phyloP scores from a whole-genome alignment of 345 rosid species.

The Heritiera fomes region DNA sequence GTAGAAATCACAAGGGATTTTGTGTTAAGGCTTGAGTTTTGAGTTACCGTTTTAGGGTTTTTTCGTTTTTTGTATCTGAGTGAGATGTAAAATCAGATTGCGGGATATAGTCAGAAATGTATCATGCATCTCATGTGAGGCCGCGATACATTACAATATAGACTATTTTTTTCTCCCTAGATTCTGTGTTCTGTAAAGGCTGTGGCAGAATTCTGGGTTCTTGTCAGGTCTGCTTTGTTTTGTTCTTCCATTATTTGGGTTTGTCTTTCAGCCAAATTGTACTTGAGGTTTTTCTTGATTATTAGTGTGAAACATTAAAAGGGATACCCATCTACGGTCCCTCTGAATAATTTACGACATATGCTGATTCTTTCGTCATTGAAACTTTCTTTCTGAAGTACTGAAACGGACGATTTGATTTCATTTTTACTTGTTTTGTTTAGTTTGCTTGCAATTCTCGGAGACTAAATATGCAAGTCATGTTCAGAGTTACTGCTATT shows the following conservation, averaged over 20 bases:
- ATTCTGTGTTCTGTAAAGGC: slow-evolving; percentile 35
- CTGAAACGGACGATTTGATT: slow-evolving; percentile 18
- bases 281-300: slow-evolving; percentile 45
- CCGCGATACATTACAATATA: slow-evolving; percentile 52
- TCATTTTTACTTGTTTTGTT: background rate
- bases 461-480: background rate
- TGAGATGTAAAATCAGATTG: slow-evolving; percentile 79
- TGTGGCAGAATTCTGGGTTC: slow-evolving; percentile 43
- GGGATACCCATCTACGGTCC: slow-evolving; percentile 50
- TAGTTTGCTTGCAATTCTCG: background rate
- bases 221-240: slow-evolving; percentile 48
- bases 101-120: slow-evolving; percentile 62
- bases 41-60: slow-evolving; percentile 44
- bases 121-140: slow-evolving; percentile 78
- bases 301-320: slow-evolving; percentile 45
- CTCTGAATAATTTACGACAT: slow-evolving; percentile 42
- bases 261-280: slow-evolving; percentile 49
- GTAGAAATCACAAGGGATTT: slow-evolving; percentile 53
- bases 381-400: slow-evolving; percentile 25
- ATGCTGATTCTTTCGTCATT: slow-evolving; percentile 32
- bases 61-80: slow-evolving; percentile 36
- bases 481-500: background rate
- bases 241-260: slow-evolving; percentile 36
- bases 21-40: slow-evolving; percentile 62
- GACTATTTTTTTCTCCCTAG: slow-evolving; percentile 32